These are phyloP conservation scores for Phytophthora pisi DNA, from an alignment of 352 stramenopile genomes.

Conservation along the genomic window DNA sequence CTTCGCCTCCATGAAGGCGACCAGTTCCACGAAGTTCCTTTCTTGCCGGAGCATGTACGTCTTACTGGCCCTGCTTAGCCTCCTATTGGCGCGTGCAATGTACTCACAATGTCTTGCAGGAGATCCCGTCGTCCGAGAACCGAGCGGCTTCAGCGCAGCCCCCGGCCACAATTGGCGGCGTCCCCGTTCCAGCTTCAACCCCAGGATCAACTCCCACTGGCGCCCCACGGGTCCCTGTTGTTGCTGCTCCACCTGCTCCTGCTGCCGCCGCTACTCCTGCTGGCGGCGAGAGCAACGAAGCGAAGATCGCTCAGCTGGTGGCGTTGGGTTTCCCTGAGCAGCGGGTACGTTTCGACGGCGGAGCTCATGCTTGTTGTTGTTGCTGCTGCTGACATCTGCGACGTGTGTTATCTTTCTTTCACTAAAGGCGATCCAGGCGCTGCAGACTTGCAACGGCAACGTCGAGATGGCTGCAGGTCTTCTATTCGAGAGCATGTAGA, in stretches of 20 bases:
- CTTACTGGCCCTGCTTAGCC: background rate
- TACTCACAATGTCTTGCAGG: conserved; percentile 35
- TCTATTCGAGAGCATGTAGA: conserved; percentile 76
- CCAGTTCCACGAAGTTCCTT: conserved; percentile 78
- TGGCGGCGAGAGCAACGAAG: conserved; percentile 30
- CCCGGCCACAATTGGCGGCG: conserved; percentile 30
- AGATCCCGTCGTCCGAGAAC: conserved; percentile 74
- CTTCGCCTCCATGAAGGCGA: conserved; percentile 81
- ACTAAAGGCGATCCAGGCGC: conserved; percentile 60
- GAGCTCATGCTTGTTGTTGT: background rate
- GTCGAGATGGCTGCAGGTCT: conserved; percentile 83
- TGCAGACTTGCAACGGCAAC: conserved; percentile 77
- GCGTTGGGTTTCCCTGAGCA: conserved; percentile 71
- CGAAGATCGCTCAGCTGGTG: conserved; percentile 73
- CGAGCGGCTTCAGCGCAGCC: conserved; percentile 33
- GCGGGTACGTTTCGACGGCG: conserved; percentile 39
- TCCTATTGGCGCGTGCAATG: background rate
- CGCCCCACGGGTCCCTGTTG: conserved; percentile 15
- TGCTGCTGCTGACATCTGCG: conserved; percentile 15
- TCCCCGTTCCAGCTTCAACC: conserved; percentile 35
- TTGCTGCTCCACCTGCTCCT: conserved; percentile 21
- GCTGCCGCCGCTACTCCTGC: conserved; percentile 26
- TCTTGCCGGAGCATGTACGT: conserved; percentile 87
- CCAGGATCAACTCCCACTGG: conserved; percentile 25
- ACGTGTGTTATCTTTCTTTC: conserved; percentile 27